Evolutionary conservation across 495 filamentous ascomycete species (phyloP).

Genomic region (Sporormia fimetaria): DNA sequence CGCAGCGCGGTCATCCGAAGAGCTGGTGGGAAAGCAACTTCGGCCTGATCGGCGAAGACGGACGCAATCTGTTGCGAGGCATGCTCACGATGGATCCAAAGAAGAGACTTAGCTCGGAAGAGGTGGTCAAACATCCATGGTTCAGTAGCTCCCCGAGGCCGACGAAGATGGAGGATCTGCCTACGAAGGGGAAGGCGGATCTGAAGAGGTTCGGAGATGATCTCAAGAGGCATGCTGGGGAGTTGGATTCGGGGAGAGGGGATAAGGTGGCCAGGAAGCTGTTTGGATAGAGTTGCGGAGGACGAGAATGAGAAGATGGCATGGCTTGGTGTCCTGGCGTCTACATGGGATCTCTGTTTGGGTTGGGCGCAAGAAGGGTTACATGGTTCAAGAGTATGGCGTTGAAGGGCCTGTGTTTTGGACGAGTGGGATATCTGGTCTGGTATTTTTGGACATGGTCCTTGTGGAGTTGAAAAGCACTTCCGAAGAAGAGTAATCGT

Average conservation of each 20-base stretch:
- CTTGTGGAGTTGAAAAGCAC: no score
- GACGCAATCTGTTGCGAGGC: slow-evolving; percentile 74
- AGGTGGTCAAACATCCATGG: slow-evolving; percentile 74
- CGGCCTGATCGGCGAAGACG: slow-evolving; percentile 62
- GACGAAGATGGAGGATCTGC: slow-evolving; percentile 72
- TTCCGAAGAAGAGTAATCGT: no score
- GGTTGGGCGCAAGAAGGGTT: no score
- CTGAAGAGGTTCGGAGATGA: slow-evolving; percentile 70
- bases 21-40: slow-evolving; percentile 50
- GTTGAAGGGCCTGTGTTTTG: no score
- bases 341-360: no score
- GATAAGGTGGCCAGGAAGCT: slow-evolving; percentile 75
- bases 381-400: no score
- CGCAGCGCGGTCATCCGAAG: slow-evolving; percentile 47
- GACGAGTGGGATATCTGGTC: no score
- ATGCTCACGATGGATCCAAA: slow-evolving; percentile 80
- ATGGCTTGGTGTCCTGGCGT: no score
- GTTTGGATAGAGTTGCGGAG: no score
- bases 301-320: no score
- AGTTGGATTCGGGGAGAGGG: slow-evolving; percentile 45
- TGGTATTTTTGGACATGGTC: no score
- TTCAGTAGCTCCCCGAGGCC: slow-evolving; percentile 76
- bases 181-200: slow-evolving; percentile 52
- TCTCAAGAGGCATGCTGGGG: slow-evolving; percentile 66
- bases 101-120: slow-evolving; percentile 61